Evolutionary conservation across 1,284 basidiomycete genomes (phyloP).

Genomic region (Anthracocystis panici-leucophaei): DNA sequence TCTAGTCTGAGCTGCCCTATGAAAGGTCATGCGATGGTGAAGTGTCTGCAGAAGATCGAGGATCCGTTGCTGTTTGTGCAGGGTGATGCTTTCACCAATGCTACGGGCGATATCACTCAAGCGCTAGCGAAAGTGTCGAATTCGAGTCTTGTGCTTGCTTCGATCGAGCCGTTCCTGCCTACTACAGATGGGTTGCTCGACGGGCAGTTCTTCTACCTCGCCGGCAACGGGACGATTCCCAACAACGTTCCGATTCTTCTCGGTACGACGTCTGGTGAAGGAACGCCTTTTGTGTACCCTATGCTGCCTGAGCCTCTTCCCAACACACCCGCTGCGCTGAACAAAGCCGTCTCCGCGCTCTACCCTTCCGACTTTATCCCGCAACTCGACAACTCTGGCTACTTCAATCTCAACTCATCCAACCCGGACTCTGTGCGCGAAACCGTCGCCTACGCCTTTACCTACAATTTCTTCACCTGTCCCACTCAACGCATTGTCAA

Average conservation of each 20-base stretch:
- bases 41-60: constrained; percentile 38
- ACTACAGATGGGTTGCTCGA: constrained; percentile 38
- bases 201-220: constrained; percentile 48
- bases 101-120: constrained; percentile 20
- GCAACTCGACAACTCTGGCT: constrained; percentile 18
- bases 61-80: constrained; percentile 27
- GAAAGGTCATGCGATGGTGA: constrained; percentile 30
- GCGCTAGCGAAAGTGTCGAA: constrained; percentile 9
- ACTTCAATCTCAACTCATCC: constrained; percentile 31
- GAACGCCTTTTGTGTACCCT: constrained; percentile 33
- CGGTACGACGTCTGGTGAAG: constrained; percentile 40
- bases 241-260: constrained; percentile 42
- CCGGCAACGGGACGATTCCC: constrained; percentile 42
- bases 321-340: constrained; percentile 19
- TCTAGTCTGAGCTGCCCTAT: constrained; percentile 18
- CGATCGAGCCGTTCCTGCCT: constrained; percentile 44
- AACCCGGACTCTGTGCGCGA: constrained; percentile 34
- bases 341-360: constrained; percentile 15
- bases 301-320: constrained; percentile 24
- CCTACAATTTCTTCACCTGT: constrained; percentile 50
- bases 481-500: constrained; percentile 37
- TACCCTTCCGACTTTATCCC: constrained; percentile 16
- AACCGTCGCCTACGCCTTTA: constrained; percentile 26
- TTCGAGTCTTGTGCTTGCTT: constrained; percentile 12
- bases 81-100: constrained; percentile 25